These are phyloP conservation scores for Lepidium campestre DNA, from an alignment of 441 rosid genomes.

Conservation along the genomic window DNA sequence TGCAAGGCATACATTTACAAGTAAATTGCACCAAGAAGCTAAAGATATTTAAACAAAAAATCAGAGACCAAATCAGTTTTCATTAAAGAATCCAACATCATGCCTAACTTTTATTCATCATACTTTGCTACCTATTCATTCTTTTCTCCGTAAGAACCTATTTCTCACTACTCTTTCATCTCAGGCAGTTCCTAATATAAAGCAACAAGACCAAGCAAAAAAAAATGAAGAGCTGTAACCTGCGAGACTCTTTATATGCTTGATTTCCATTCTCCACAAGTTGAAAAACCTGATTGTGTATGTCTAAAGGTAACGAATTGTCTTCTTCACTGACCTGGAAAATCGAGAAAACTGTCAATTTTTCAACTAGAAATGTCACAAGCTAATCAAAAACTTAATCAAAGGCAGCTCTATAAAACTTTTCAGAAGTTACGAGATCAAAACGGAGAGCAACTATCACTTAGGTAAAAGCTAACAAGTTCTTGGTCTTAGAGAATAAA, in stretches of 20 bases:
- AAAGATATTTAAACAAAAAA: neutral
- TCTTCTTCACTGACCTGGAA: slow-evolving; percentile 68
- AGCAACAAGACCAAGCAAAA: neutral
- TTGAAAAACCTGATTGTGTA: slow-evolving; percentile 50
- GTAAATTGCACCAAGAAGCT: neutral
- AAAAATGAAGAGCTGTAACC: slow-evolving; percentile 31
- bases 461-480: neutral
- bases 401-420: neutral
- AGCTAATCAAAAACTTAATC: neutral
- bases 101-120: neutral
- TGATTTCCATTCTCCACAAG: slow-evolving; percentile 60
- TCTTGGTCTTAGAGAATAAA: neutral
- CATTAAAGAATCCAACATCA: neutral
- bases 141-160: neutral
- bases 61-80: neutral
- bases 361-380: neutral
- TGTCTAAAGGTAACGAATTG: slow-evolving; percentile 52
- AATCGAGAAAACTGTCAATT: neutral
- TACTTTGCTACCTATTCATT: neutral
- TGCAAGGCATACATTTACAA: no score
- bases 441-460: neutral
- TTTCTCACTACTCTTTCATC: neutral
- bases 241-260: slow-evolving; percentile 53
- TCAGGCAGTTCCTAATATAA: neutral
- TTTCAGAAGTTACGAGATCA: neutral